phyloP scores from a whole-genome alignment of 192 early-diverging fungal species.

The Umbelopsis vinacea region DNA sequence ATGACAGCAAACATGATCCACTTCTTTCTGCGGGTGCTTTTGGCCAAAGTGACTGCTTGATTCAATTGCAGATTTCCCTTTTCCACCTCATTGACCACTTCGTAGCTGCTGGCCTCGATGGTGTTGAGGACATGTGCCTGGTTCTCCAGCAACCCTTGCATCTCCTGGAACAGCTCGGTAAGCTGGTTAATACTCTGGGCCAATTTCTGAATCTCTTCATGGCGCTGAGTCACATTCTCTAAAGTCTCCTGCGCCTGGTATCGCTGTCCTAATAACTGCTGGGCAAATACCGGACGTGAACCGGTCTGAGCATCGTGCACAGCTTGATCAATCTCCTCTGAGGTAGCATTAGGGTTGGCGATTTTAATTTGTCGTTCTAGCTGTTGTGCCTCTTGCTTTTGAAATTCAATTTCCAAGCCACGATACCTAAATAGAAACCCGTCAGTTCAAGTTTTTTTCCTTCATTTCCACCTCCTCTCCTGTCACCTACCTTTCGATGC shows the following conservation, averaged over 20 bases:
- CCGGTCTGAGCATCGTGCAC: conserved; percentile 48
- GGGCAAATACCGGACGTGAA: conserved; percentile 55
- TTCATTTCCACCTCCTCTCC: too few relatives aligned
- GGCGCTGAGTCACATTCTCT: conserved; percentile 65
- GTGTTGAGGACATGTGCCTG: conserved; percentile 35
- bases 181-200: conserved; percentile 61
- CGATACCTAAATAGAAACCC: conserved; percentile 28
- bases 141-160: conserved; percentile 61
- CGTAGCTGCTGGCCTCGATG: conserved; percentile 35
- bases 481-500: conserved; percentile 29
- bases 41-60: conserved; percentile 52
- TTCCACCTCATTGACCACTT: conserved; percentile 65
- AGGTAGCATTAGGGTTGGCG: conserved; percentile 60
- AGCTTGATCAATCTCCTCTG: conserved; percentile 59
- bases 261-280: conserved; percentile 54
- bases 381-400: conserved; percentile 34
- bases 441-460: too few relatives aligned
- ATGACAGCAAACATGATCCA: conserved; percentile 59
- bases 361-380: conserved; percentile 45
- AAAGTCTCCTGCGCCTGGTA: conserved; percentile 45
- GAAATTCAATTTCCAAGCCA: conserved; percentile 34
- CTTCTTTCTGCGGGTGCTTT: conserved; percentile 56
- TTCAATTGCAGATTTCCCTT: conserved; percentile 61
- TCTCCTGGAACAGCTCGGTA: conserved; percentile 64
- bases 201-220: conserved; percentile 61